Percentiles rank a stretch among this genome's conserved stretches.
Evolutionary conservation across 2,329 filamentous ascomycete species (phyloP).

Genomic region (Bipolaris oryzae): DNA sequence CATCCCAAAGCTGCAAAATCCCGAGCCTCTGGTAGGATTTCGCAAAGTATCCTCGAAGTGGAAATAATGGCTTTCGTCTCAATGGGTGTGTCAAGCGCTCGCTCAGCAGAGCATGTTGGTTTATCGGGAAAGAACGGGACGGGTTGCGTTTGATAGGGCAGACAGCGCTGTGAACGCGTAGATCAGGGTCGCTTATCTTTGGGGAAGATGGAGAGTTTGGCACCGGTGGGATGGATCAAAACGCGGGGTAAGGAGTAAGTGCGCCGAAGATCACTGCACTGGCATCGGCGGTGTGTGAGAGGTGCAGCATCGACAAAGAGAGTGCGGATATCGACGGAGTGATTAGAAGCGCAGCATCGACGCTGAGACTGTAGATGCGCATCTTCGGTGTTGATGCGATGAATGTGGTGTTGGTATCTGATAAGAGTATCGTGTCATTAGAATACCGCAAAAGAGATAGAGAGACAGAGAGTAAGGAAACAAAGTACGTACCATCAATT

Average conservation of each 20-base stretch:
- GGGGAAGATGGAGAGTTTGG: neutral
- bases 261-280: neutral
- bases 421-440: too few relatives aligned
- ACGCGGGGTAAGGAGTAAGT: neutral
- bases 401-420: too few relatives aligned
- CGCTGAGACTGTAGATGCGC: neutral
- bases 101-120: neutral
- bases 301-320: too few relatives aligned
- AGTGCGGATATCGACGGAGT: too few relatives aligned
- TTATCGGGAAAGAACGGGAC: neutral
- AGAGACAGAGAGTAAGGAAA: neutral
- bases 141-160: neutral
- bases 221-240: neutral
- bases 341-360: neutral
- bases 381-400: too few relatives aligned
- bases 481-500: neutral
- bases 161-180: neutral
- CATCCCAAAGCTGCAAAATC: neutral
- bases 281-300: neutral
- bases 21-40: neutral
- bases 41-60: too few relatives aligned
- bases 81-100: neutral
- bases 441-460: neutral
- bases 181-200: conserved; percentile 1
- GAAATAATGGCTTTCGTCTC: neutral